Percentiles rank a stretch among this genome's conserved stretches.
phyloP scores from a whole-genome alignment of 192 early-diverging fungal genomes.

The Chytriomyces confervae region DNA sequence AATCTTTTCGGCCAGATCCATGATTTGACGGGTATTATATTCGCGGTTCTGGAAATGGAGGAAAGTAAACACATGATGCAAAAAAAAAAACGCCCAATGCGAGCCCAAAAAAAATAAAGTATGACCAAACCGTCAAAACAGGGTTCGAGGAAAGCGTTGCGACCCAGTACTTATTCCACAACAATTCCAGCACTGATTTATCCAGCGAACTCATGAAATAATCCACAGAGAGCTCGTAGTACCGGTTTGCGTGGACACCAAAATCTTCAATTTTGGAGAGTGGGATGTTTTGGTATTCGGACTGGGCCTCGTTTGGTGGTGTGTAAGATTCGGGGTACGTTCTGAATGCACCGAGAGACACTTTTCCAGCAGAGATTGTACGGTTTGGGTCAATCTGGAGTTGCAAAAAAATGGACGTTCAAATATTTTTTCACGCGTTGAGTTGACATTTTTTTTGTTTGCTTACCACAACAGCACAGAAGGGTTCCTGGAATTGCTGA shows the following conservation, averaged over 20 bases:
- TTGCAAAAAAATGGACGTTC: not conserved
- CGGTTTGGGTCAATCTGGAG: slow-evolving; percentile 91
- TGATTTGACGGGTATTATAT: slow-evolving; percentile 77
- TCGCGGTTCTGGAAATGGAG: slow-evolving; percentile 72
- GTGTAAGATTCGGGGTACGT: slow-evolving; percentile 92
- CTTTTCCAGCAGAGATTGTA: slow-evolving; percentile 95
- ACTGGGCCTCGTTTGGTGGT: slow-evolving; percentile 73
- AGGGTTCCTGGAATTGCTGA: slow-evolving; percentile 94
- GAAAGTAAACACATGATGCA: not conserved
- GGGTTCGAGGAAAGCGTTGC: slow-evolving; percentile 93
- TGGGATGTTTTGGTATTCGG: slow-evolving; percentile 90
- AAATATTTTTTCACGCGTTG: slow-evolving; percentile 1
- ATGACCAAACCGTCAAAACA: slow-evolving; percentile 72
- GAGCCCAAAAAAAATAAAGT: not conserved
- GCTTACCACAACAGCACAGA: slow-evolving; percentile 88
- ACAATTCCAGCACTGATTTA: slow-evolving; percentile 79
- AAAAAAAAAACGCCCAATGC: slow-evolving; percentile 10
- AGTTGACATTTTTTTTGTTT: not conserved
- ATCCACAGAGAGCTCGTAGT: slow-evolving; percentile 89
- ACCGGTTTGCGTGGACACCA: slow-evolving; percentile 88
- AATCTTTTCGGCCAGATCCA: slow-evolving; percentile 82
- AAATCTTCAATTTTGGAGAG: slow-evolving; percentile 97
- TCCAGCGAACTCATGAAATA: slow-evolving; percentile 95
- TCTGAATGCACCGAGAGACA: slow-evolving; percentile 97
- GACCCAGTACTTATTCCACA: slow-evolving; percentile 99